Evolutionary conservation across 2,329 filamentous ascomycete species (phyloP), one percentile per base, ranked within the genome.

Genomic region (Trichoderma atrobrunneum): DNA sequence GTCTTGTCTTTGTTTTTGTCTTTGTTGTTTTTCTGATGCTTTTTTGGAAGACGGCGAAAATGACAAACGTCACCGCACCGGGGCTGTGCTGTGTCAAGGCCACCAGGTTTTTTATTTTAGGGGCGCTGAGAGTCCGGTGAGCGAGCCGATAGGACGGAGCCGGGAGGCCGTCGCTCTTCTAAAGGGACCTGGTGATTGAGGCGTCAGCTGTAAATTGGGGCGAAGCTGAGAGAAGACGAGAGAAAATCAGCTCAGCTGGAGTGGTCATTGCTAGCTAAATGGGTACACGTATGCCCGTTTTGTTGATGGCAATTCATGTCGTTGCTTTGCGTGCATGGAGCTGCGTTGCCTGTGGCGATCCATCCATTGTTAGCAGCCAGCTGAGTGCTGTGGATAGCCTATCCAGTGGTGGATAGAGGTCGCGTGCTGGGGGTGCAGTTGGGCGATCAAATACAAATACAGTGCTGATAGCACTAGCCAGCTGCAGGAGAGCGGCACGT

Each of bases 31-130:
- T 61, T 24, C n/a, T 21, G n/a, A 28, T 70, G 56, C 28, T 32
- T 11, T 30, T 32, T 18, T 5, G 28, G 16, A 60, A 60, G 8
- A 30, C 18, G 21, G 26, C 39, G 24, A n/a, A 26, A 48, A 48
- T 28, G 34, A 60, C n/a, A 65, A 72, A 72, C 71, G 71, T 72
- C 71, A 72, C 66, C 71, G 66, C 54, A 21, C 34, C 57, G 66
- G 71, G 71, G 71, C 71, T 72, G 71, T 64, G 71, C 71, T 71
- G 71, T 64, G 71, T 56, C 39, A 63, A 62, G 34, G 28, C 36
- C 57, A 30, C 34, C 59, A 43, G 70, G 48, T 68, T 69, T 72
- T 57, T 72, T 56, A 63, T 63, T 72, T 68, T 72, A 68, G 65
- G 64, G 64, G 63, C 39, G 14, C 21, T 26, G 32, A 60, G 57